Base-by-base conservation (phyloP, 2,329 filamentous ascomycete species). In the Taxawa tesnikishii region DNA sequence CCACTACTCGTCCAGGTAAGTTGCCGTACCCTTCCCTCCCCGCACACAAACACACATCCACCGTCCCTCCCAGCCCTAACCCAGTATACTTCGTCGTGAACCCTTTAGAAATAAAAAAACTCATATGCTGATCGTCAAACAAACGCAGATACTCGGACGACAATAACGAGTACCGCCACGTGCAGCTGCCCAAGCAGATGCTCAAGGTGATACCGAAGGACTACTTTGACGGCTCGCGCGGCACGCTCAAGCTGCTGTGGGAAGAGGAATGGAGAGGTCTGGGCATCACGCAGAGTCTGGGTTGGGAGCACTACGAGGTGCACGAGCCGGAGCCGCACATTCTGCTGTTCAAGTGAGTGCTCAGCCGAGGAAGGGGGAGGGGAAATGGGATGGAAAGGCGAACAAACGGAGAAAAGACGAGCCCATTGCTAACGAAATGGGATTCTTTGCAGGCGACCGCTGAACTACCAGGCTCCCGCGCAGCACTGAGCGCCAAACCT, bases 231-330 rank as follows among this genome's bases (percentile, higher is more conserved):
- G 70, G 76, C 31, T 65, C 75, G 32, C 84, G 93, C 60, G 90
- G 90, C 40, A 96, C 88, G 5, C 63, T 98, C 58, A 98, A 96
- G 66, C 65, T 98, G 45, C 64, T 98, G 39, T 94, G 88, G 87
- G 90, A 98, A 59, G 88, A 96, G 44, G 90, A 98, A 63, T 98
- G 90, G 90, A 78, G 90, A 60, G 85, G 81, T 21, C 70, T 98
- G 51, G 90, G 90, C 31, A 98, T 98, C 55, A 98, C 90, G 44
- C 54, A 96, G 87, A 96, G 88, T 66, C 67, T 98, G 50, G 90
- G 90, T 36, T 98, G 90, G 90, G 88, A 96, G 58, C 90, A 98
- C 59, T 98, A 98, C 56, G 90, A 98, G 60, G 90, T 98, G 33
- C 90, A 98, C 58, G 90, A 96, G 59, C 90, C 90, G 26, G 90